Evolutionary conservation across 768 basidiomycete genomes (phyloP), one percentile per base, ranked within the genome.

Genomic region (Trametes sanguinea): DNA sequence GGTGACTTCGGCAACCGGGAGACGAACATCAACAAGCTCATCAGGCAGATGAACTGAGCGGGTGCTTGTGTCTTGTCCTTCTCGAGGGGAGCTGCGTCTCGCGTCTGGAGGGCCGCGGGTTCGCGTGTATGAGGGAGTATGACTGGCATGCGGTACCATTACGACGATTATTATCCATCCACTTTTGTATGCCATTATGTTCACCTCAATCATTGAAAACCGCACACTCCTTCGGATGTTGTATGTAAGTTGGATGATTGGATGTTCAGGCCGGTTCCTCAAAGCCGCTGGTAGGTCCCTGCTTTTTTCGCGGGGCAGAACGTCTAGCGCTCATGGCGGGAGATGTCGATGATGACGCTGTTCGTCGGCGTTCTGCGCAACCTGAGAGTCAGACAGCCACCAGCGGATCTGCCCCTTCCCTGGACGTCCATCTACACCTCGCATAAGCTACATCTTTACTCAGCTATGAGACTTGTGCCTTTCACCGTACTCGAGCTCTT

Each of bases 1-100:
- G 95, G 95, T 79, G 95, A 97, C 82, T 92, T 94, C 75, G 97
- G 97, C 78, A 88, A 98, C 83, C 89, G 97, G 76, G 96, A 98
- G 80, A 80, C 80, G 71, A 92, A 92, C 84, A 98, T 99, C 84
- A 96, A 97, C 87, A 90, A 89, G 78, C 94, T 98, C 78, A 86
- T 99, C 78, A 84, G 94, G 60, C 90, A 94, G 80, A 94, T 94
- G 92, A 94, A 94, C 80, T 94, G 72, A 78, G 70, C 51, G 27
- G 52, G 22, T 55, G 46, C 53, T 47, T 48, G 17, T 27, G 22
- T 29, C 47, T 50, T 59, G 53, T 39, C 33, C 48, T 55, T 54
- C 35, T 37, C 27, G 51, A 22, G 29, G 62, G 39, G 40, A 43
- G 47, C 51, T 51, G 54, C 47, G 17, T 42, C 43, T 47, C 57